Evolutionary conservation across 164 flowering plant species (phyloP), one percentile per base, ranked within the genome.

Genomic region (Piper betle): DNA sequence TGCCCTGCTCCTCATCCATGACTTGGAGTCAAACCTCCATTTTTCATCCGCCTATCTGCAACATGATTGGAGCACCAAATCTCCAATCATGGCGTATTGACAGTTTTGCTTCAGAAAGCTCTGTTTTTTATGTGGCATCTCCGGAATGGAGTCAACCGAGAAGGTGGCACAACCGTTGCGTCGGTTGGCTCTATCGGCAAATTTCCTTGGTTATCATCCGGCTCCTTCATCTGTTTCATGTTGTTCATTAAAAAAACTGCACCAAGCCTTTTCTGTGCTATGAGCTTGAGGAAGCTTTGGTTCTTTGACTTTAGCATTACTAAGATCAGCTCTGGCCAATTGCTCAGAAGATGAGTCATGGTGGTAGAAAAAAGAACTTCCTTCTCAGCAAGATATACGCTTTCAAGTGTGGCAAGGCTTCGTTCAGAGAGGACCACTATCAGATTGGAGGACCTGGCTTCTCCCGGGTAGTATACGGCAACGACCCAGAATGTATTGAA

Each of bases 391-490:
- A 78, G 78, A 78, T 87, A 67, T 81, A 82, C 66, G 68, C 81
- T 18, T 81, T 81, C 55, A 43, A 78, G 0, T 75, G 80, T 66
- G 87, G 84, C 50, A 81, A 59, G 63, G 73, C 82, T 6, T 80
- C 83, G 6, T 75, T 77, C 60, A 74, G 60, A 43, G 82, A 70
- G 16, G 88, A 84, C 39, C 89, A 80, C 42, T 79, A 82, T 1
- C 74, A 75, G 66, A 80, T 86, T 60, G 92, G 92, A 53, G 84
- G 85, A 5, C 90, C 87, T 15, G 96, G 96, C 3, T 88, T 88
- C 70, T 84, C 92, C 3, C 75, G 92, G 67, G 75, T 80, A 1
- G 92, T 86, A 9, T 75, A 62, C 62, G 82, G 86, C 71, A 86
- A 86, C 59, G 87, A 84, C 52, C 81, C 90, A 3, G 81, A 81